Base-by-base conservation (phyloP, 2,329 filamentous ascomycete species). In the Pseudocercospora musae region DNA sequence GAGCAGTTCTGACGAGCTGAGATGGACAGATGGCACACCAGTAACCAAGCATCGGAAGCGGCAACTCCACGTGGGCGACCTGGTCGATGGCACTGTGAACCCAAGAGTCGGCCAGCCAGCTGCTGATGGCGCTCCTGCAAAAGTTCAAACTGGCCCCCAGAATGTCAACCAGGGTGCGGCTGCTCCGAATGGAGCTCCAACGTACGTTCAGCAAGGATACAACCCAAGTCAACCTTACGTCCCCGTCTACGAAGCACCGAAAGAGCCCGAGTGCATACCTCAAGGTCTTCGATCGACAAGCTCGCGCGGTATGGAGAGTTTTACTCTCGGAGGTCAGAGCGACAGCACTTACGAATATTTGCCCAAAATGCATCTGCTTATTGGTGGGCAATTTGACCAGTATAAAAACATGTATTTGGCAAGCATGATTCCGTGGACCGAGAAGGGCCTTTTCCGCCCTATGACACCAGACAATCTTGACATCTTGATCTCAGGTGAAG, bases 371-470 rank as follows among this genome's bases (percentile, higher is more conserved):
- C 89, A 89, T 71, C 78, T 95, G 11, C 83, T 96, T 4, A 84
- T 96, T 1, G 90, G 91, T 61, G 92, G 92, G 0, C 81, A 87
- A 1, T 85, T 88, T 65, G 78, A 82, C 29, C 90, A 92, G 73
- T 96, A 96, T 75, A 81, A 83, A 64, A 83, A 82, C 20, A 84
- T 96, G 77, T 92, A 96, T 73, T 81, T 88, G 62, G 85, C 84
- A 60, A 84, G 87, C 3, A 84, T 88, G 29, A 84, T 88, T 4
- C 86, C 86, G 0, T 85, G 89, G 37, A 89, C 89, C 67, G 82
- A 91, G 66, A 84, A 90, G 74, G 81, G 96, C 9, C 85, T 96
- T 61, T 96, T 86, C 77, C 84, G 89, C 4, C 92, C 92, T 0
- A 89, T 95, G 85, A 84, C 87, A 20, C 84, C 86, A 6, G 83